Percentiles rank a stretch among this genome's conserved stretches.
Conservation (phyloP, 2,329 filamentous ascomycete species). For the Hypoxylon sp. region DNA sequence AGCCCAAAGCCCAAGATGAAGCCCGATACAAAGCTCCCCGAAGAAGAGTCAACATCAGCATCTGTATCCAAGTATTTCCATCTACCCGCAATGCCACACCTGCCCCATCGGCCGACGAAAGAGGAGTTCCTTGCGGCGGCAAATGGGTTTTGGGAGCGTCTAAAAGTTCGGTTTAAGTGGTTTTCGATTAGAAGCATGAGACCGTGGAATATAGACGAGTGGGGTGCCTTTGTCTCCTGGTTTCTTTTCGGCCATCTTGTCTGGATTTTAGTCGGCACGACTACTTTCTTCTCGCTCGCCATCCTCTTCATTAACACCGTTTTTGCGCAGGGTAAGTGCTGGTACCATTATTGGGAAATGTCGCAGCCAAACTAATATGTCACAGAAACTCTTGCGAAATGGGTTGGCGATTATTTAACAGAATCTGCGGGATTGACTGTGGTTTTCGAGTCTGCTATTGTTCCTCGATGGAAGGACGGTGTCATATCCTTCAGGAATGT, state of each 20-base stretch:
- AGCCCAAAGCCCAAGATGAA: constrained; percentile 41
- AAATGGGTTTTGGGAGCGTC: constrained; percentile 90
- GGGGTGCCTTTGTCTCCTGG: constrained; percentile 95
- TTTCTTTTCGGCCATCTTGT: constrained; percentile 92
- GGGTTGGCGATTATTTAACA: constrained; percentile 96
- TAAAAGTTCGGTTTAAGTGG: constrained; percentile 97
- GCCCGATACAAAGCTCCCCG: constrained; percentile 42
- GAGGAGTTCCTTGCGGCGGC: constrained; percentile 93
- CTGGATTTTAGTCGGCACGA: constrained; percentile 97
- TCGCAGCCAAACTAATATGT: constrained; percentile 40
- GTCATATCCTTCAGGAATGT: constrained; percentile 98
- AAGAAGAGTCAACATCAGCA: constrained; percentile 58
- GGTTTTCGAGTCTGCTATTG: constrained; percentile 97
- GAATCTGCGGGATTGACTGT: constrained; percentile 93
- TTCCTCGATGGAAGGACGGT: constrained; percentile 94
- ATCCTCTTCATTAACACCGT: constrained; percentile 96
- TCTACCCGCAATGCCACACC: constrained; percentile 69
- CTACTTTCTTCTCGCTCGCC: constrained; percentile 93
- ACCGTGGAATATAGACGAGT: constrained; percentile 96
- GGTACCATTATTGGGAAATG: not conserved
- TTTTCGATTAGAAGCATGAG: constrained; percentile 93
- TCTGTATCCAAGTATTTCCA: constrained; percentile 73
- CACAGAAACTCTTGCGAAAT: constrained; percentile 88
- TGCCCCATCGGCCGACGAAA: constrained; percentile 91
- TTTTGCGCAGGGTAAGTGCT: constrained; percentile 83